A percentile compares a stretch with the other conserved stretches of the same genome.
Evolutionary conservation across 805 yeast species (phyloP).

Genomic region (Cyberlindnera maritima): DNA sequence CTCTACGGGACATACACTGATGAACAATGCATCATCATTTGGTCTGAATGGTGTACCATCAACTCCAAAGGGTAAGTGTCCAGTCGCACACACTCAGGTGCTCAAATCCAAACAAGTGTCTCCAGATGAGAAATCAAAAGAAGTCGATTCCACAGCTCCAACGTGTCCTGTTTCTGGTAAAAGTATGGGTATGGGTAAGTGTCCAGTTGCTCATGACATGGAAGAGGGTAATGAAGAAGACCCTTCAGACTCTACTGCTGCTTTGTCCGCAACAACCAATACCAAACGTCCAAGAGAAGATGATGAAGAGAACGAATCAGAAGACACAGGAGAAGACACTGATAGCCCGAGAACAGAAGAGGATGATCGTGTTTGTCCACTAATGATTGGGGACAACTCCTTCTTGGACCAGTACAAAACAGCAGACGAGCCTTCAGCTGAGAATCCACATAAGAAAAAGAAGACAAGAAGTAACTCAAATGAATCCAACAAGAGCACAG

Average conservation of each 20-base stretch:
- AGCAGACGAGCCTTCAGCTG: neutral
- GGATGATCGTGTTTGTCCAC: constrained; percentile 41
- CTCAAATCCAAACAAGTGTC: neutral
- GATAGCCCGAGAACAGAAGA: constrained; percentile 7
- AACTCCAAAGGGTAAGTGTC: constrained; percentile 24
- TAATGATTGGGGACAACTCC: constrained; percentile 43
- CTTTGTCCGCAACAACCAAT: neutral
- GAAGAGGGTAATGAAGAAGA: neutral
- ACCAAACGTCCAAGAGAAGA: constrained; percentile 4
- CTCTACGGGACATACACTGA: neutral
- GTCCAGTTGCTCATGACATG: constrained; percentile 25
- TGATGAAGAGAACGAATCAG: neutral
- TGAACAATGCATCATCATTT: too few species aligned
- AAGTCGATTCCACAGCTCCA: constrained; percentile 8
- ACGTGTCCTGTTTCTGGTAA: constrained; percentile 25
- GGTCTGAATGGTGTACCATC: neutral
- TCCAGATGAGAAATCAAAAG: neutral
- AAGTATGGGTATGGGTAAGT: constrained; percentile 14
- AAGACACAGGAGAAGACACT: neutral
- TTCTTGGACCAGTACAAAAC: constrained; percentile 13
- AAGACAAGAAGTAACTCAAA: constrained; percentile 19
- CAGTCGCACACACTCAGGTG: constrained; percentile 23
- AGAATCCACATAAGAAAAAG: constrained; percentile 7
- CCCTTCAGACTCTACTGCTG: too few species aligned
- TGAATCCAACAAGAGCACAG: constrained; percentile 9